Conservation (phyloP, 805 yeast genomes). For the Metschnikowia cubensis region DNA sequence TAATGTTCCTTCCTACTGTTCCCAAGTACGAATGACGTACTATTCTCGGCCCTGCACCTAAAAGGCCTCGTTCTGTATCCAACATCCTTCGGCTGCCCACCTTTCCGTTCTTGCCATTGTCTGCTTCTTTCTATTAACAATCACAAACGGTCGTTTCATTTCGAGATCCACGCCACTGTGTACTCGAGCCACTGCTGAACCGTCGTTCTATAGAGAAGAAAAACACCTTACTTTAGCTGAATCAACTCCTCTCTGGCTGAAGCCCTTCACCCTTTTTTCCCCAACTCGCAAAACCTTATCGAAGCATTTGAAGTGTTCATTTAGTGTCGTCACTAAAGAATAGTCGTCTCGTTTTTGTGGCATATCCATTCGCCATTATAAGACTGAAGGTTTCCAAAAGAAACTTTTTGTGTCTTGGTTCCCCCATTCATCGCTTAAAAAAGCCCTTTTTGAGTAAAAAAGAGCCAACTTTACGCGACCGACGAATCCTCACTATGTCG, state of each 20-base stretch:
- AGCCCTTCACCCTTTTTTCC: neutral
- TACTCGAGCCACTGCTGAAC: neutral
- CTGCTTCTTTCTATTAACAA: neutral
- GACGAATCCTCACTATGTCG: slow-evolving; percentile 1
- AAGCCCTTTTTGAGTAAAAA: neutral
- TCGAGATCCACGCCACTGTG: neutral
- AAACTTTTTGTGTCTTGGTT: neutral
- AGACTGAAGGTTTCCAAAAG: neutral
- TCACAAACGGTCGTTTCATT: neutral
- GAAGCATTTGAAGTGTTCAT: neutral
- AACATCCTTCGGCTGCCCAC: neutral
- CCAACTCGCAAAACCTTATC: slow-evolving; percentile 1
- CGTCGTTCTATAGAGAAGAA: neutral
- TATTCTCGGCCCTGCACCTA: slow-evolving; percentile 4
- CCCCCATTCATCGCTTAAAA: slow-evolving; percentile 1
- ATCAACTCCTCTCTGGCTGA: neutral
- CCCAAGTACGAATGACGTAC: slow-evolving; percentile 5
- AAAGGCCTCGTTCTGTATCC: slow-evolving; percentile 3
- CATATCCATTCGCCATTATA: neutral
- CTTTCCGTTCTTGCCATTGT: neutral
- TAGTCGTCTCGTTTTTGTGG: neutral
- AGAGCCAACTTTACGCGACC: slow-evolving; percentile 1
- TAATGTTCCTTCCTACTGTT: slow-evolving; percentile 1
- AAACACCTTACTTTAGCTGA: neutral
- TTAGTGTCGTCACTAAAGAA: neutral